Base-by-base conservation (phyloP, 2,329 filamentous ascomycete species). In the Xylaria sp. region DNA sequence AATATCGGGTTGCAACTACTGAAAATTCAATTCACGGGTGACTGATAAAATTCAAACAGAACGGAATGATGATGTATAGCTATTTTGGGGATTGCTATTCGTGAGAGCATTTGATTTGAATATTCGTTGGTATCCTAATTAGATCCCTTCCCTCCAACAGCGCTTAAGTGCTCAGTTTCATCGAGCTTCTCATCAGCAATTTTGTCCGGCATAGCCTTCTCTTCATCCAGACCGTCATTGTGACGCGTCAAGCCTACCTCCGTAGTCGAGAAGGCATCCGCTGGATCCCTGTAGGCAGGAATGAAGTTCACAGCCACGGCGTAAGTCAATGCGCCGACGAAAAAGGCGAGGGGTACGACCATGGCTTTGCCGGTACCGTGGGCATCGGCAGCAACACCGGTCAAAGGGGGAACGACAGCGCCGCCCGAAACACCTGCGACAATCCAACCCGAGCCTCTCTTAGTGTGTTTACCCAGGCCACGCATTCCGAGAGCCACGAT, bases 401-500 rank as follows among this genome's bases (percentile, higher is more conserved):
- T 87, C 39, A 94, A 83, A 0, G 92, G 90, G 0, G 92, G 92
- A 8, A 94, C 91, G 39, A 88, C 86, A 2, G 92, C 92, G 66
- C 92, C 92, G 15, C 92, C 92, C 18, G 87, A 84, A 0, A 94
- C 91, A 72, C 90, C 91, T 4, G 84, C 90, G 1, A 94, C 86
- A 67, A 92, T 89, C 78, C 88, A 91, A 4, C 91, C 91, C 2
- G 89, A 90, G 1, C 92, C 92, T 69, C 91, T 87, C 83, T 94
- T 94, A 44, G 90, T 92, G 81, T 95, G 90, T 20, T 89, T 87
- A 6, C 93, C 92, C 0, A 94, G 84, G 1, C 91, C 92, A 25
- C 91, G 87, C 83, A 94, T 93, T 9, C 91, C 91, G 2, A 94
- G 84, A 0, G 92, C 91, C 37, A 95, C 89, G 75, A 95, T 94